A percentile compares a stretch with the other conserved stretches of the same genome.
Conservation (phyloP, 305 asterid genomes). For the Plantago rigida region DNA sequence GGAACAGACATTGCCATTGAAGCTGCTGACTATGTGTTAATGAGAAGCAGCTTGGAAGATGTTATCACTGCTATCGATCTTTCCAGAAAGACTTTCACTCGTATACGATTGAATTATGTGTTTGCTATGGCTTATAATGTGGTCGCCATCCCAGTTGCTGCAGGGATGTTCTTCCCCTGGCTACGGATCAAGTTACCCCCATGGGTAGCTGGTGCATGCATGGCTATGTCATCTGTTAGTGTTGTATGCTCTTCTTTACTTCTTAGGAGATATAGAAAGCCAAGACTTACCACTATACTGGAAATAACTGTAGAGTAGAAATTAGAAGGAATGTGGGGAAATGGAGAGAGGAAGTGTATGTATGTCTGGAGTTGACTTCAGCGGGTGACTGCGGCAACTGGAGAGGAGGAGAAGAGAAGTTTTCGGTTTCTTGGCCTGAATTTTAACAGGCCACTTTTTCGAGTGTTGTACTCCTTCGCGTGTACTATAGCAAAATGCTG, state of each 20-base stretch:
- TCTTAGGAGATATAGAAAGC: conserved; percentile 76
- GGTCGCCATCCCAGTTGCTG: conserved; percentile 80
- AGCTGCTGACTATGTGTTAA: conserved; percentile 94
- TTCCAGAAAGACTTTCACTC: conserved; percentile 71
- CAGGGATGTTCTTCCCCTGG: conserved; percentile 75
- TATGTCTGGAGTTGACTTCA: conserved; percentile 2
- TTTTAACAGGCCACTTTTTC: background rate
- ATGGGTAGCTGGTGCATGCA: conserved; percentile 97
- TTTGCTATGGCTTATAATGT: conserved; percentile 84
- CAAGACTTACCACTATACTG: conserved; percentile 76
- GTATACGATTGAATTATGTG: conserved; percentile 70
- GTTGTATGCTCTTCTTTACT: conserved; percentile 94
- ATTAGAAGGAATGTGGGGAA: conserved; percentile 2
- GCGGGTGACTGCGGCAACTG: background rate
- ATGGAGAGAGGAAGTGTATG: conserved; percentile 11
- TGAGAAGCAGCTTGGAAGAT: conserved; percentile 88
- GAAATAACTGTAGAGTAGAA: conserved; percentile 79
- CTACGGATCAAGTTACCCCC: conserved; percentile 71
- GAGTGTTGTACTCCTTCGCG: background rate
- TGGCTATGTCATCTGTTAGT: conserved; percentile 92
- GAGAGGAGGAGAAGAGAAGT: too few species aligned
- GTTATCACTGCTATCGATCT: conserved; percentile 94
- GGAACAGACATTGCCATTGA: conserved; percentile 98
- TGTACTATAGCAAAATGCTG: conserved; percentile 1
- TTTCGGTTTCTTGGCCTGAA: conserved; percentile 2